Evolutionary conservation across 768 basidiomycete genomes (phyloP).

Genomic region (Sarcomyxa edulis): DNA sequence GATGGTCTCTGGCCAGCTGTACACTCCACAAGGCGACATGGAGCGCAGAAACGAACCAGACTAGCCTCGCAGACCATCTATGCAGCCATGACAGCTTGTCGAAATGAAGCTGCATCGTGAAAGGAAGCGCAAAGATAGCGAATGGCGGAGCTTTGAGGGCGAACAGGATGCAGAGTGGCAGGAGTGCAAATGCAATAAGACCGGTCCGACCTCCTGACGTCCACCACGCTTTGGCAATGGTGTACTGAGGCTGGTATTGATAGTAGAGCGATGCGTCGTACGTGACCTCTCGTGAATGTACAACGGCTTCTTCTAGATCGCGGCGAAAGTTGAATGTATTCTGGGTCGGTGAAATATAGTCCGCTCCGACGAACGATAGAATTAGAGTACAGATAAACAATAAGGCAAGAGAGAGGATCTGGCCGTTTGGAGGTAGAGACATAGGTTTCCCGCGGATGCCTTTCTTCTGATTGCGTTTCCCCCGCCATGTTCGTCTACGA

Average conservation of each 20-base stretch:
- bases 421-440: conserved; percentile 58
- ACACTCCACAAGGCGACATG: conserved; percentile 70
- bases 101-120: conserved; percentile 59
- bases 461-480: conserved; percentile 30
- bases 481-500: conserved; percentile 53
- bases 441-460: conserved; percentile 34
- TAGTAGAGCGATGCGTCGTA: conserved; percentile 26
- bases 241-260: conserved; percentile 45
- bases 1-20: conserved; percentile 51
- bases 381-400: conserved; percentile 38
- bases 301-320: conserved; percentile 2
- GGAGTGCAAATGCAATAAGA: conserved; percentile 64
- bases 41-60: conserved; percentile 56
- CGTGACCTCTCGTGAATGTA: conserved; percentile 6
- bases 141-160: conserved; percentile 71
- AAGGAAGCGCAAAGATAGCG: conserved; percentile 62
- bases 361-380: conserved; percentile 58
- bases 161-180: conserved; percentile 66
- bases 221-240: conserved; percentile 69
- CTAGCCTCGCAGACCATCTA: conserved; percentile 63
- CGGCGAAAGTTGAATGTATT: conserved; percentile 11
- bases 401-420: conserved; percentile 44
- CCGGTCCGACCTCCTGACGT: conserved; percentile 63
- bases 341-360: conserved; percentile 56
- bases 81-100: conserved; percentile 74